Conservation (phyloP, 2,329 filamentous ascomycete genomes). For the Clonostachys rhizophaga region DNA sequence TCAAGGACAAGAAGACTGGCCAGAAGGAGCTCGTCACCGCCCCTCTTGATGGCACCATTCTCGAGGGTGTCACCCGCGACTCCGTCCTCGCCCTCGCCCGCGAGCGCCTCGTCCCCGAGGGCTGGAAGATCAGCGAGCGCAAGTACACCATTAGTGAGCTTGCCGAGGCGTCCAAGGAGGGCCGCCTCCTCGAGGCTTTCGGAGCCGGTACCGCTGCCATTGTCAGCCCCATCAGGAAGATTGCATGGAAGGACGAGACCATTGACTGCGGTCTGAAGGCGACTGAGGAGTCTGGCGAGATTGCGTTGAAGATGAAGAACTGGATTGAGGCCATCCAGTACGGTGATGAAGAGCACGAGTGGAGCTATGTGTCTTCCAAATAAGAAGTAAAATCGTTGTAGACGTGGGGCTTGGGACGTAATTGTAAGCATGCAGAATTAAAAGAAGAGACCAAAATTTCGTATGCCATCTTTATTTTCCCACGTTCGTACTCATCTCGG, state of each 20-base stretch:
- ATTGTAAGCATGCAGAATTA: not conserved
- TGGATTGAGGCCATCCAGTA: slow-evolving; percentile 98
- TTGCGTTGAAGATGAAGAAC: slow-evolving; percentile 83
- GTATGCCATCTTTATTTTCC: not conserved
- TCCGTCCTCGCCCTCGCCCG: slow-evolving; percentile 82
- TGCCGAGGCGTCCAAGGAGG: slow-evolving; percentile 75
- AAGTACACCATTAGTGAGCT: slow-evolving; percentile 91
- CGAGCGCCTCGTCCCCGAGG: slow-evolving; percentile 77
- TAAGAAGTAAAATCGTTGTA: not conserved
- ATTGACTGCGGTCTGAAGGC: slow-evolving; percentile 81
- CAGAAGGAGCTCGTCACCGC: slow-evolving; percentile 93
- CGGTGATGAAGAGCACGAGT: slow-evolving; percentile 85
- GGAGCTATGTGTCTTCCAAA: slow-evolving; percentile 61
- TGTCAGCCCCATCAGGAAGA: slow-evolving; percentile 83
- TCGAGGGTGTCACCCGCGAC: slow-evolving; percentile 92
- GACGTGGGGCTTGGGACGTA: not conserved
- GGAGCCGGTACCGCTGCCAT: slow-evolving; percentile 92
- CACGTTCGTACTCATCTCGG: not conserved
- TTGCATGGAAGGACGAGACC: slow-evolving; percentile 79
- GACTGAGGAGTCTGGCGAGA: slow-evolving; percentile 79
- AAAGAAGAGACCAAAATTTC: not conserved
- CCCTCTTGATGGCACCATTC: slow-evolving; percentile 91
- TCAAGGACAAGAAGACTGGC: slow-evolving; percentile 82
- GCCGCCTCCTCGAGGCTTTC: slow-evolving; percentile 87
- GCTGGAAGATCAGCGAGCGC: slow-evolving; percentile 84